A percentile compares a stretch with the other conserved stretches of the same genome.
These are phyloP conservation scores for Candida sphagnicola DNA, from an alignment of 805 yeast species.

Conservation along the genomic window DNA sequence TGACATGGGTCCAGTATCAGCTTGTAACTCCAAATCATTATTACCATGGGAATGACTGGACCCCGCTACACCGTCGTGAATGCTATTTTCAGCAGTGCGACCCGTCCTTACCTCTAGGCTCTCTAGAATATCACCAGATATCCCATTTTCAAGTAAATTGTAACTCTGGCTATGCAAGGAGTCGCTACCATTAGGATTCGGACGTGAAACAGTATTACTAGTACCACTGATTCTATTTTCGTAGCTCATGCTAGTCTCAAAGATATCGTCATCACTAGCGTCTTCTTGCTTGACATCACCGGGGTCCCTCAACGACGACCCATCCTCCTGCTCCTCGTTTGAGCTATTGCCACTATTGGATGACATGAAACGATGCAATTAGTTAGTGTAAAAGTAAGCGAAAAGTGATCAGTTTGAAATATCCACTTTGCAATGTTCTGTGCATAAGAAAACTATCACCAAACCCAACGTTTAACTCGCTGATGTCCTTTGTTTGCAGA, in stretches of 20 bases:
- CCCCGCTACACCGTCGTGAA: constrained; percentile 1
- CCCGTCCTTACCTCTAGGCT: no score
- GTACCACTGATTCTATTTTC: neutral
- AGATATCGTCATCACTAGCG: neutral
- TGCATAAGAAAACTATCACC: no score
- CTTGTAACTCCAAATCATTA: constrained; percentile 28
- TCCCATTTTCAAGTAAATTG: no score
- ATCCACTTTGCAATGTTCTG: neutral
- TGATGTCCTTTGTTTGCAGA: no score
- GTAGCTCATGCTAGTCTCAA: neutral
- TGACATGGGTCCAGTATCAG: constrained; percentile 15
- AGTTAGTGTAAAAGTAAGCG: neutral
- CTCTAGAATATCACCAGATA: no score
- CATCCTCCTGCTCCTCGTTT: neutral
- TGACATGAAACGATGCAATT: neutral
- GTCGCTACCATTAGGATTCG: no score
- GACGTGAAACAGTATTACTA: no score
- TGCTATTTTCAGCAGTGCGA: no score
- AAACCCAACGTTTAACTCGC: no score
- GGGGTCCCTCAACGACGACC: neutral
- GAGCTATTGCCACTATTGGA: neutral
- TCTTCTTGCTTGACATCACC: neutral
- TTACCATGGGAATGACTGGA: constrained; percentile 3
- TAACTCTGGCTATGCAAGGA: no score
- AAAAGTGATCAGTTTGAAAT: neutral